Evolutionary conservation across 257 asterid species (phyloP).

Genomic region (Forsythia viridissima): DNA sequence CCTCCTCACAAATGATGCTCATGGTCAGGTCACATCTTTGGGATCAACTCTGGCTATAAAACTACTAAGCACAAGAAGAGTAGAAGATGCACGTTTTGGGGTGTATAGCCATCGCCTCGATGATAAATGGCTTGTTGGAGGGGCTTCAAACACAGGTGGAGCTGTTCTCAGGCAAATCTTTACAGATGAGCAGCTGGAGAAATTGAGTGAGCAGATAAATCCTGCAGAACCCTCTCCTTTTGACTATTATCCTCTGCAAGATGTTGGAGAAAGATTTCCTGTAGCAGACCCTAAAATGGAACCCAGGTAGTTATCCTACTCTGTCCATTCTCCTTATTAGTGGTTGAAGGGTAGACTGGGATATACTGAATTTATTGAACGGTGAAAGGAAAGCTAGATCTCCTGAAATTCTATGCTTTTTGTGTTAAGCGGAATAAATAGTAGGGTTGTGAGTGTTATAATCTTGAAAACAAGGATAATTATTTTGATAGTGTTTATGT

Average conservation of each 20-base stretch:
- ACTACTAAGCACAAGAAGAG: constrained; percentile 77
- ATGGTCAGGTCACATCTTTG: constrained; percentile 77
- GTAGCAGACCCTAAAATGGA: constrained; percentile 74
- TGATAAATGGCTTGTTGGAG: constrained; percentile 97
- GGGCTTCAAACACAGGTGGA: constrained; percentile 98
- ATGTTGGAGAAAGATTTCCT: constrained; percentile 85
- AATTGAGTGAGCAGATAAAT: constrained; percentile 71
- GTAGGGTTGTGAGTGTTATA: background rate
- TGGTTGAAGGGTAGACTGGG: background rate
- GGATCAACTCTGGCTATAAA: constrained; percentile 96
- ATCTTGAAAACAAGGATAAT: background rate
- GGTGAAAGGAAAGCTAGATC: background rate
- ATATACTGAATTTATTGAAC: background rate
- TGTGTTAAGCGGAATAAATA: background rate
- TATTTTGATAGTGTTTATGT: background rate
- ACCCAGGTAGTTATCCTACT: constrained; percentile 40
- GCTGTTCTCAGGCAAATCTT: constrained; percentile 82
- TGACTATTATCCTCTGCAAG: constrained; percentile 82
- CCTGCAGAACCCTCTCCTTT: constrained; percentile 61
- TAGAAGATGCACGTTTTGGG: constrained; percentile 92
- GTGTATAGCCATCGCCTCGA: constrained; percentile 93
- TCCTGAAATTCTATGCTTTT: background rate
- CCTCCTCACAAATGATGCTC: background rate
- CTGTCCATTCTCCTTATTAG: background rate
- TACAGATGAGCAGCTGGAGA: constrained; percentile 69